These are phyloP conservation scores for Citrus mangshanensis DNA, from an alignment of 345 rosid species.

Conservation along the genomic window DNA sequence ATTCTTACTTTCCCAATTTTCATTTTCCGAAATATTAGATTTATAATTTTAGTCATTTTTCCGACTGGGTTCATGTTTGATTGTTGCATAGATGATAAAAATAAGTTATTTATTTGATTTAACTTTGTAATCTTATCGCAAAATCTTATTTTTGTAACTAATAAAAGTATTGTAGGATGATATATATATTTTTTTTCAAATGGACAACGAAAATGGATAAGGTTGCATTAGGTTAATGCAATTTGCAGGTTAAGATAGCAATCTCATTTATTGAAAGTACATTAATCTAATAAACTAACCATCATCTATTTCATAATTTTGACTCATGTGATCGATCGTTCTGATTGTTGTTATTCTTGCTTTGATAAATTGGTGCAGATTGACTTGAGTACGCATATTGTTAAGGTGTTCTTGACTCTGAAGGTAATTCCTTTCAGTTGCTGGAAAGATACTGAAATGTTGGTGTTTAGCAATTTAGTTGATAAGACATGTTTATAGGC, in stretches of 20 bases:
- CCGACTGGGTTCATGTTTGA: neutral
- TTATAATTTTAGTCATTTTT: neutral
- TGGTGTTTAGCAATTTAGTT: neutral
- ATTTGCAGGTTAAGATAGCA: neutral
- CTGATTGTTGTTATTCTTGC: conserved; percentile 11
- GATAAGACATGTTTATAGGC: neutral
- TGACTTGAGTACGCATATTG: conserved; percentile 84
- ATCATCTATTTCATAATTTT: neutral
- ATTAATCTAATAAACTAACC: neutral
- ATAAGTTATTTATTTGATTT: neutral
- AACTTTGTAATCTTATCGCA: neutral
- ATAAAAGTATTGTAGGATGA: neutral
- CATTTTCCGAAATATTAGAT: neutral
- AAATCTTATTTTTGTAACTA: neutral
- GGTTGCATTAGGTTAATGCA: neutral
- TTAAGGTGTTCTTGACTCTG: conserved; percentile 76
- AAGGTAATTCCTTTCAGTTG: conserved; percentile 48
- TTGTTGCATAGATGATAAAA: neutral
- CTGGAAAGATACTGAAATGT: neutral
- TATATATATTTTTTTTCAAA: neutral
- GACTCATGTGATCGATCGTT: neutral
- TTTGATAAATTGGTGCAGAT: conserved; percentile 55
- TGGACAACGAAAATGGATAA: neutral
- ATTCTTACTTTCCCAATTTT: neutral
- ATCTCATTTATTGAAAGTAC: neutral